Evolutionary conservation across 176 grass and related monocot species (phyloP).

Genomic region (Bolboschoenus planiculmis): DNA sequence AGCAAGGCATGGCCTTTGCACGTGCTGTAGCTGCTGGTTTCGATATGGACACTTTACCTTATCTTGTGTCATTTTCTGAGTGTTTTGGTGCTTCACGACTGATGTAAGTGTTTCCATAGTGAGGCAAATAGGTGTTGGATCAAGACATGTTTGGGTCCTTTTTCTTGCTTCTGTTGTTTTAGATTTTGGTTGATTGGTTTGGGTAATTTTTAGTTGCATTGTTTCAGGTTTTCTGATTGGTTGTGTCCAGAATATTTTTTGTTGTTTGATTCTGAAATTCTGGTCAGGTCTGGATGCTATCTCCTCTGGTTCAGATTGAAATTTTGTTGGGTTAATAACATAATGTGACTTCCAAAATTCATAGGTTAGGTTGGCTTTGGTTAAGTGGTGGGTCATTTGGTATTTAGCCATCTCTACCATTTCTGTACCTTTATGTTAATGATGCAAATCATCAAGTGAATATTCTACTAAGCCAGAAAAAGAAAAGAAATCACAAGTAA

Average conservation of each 20-base stretch:
- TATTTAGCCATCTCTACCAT: not conserved
- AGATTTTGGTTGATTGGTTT: conserved; percentile 1
- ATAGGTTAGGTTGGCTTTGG: not conserved
- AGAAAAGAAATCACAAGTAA: not conserved
- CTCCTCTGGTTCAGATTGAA: not conserved
- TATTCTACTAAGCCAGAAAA: not conserved
- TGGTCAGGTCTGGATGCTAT: not conserved
- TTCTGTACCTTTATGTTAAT: not conserved
- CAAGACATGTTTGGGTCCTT: not conserved
- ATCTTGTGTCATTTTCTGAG: conserved; percentile 67
- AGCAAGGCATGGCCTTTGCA: conserved; percentile 98
- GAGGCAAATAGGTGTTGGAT: not conserved
- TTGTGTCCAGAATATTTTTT: not conserved
- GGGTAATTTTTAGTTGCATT: not conserved
- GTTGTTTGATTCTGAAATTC: not conserved
- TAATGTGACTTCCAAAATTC: not conserved
- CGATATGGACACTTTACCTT: conserved; percentile 68
- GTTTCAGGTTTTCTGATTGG: not conserved
- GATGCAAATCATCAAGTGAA: not conserved
- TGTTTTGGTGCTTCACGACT: conserved; percentile 74
- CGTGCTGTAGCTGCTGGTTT: conserved; percentile 86
- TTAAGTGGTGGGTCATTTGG: too few relatives aligned
- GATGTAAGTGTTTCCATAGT: conserved; percentile 44
- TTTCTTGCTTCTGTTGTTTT: not conserved
- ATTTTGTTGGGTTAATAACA: not conserved